Base-by-base conservation (phyloP, 129 eudicot species). In the Pittosporum tobira region DNA sequence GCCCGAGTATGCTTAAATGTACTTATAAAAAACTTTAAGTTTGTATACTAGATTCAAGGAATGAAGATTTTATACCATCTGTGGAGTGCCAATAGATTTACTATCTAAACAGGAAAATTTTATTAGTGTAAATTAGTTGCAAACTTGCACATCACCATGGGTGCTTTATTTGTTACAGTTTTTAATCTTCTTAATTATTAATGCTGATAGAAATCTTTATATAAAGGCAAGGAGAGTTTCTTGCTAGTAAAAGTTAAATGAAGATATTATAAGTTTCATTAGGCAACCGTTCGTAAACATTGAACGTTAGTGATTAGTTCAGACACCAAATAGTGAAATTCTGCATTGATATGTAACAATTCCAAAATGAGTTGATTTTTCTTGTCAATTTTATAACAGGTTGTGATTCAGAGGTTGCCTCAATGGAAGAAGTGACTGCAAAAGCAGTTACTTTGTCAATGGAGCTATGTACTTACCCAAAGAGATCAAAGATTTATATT, bases 351-450 rank as follows among this genome's bases (percentile, higher is more conserved):
- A n/a, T n/a, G n/a, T n/a, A n/a, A n/a, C n/a, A n/a, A n/a, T n/a
- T n/a, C n/a, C n/a, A n/a, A n/a, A n/a, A n/a, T n/a, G n/a, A n/a
- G n/a, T n/a, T n/a, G n/a, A n/a, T n/a, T n/a, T 12, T 52, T 27
- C 4, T 52, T 26, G 7, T 28, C 20, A 18, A 9, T 31, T 9
- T 59, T 12, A 4, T 44, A 71, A 54, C 84, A 85, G 89, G 87
- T 83, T n/a, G 79, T 73, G 28, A 79, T 83, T 52, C 96, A 87
- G 71, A 78, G 88, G 63, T 65, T 80, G 71, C 88, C 88, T 74
- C 88, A 83, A 31, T 71, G 78, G 79, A 83, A 77, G 71, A 87
- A 87, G 74, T 87, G 69, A 87, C 6, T 43, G 15, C 42, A 40
- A 2, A 28, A 16, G 18, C 16, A 54, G 3, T 27, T 13, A n/a